phyloP scores from a whole-genome alignment of 345 rosid species.

The Salix udensis region DNA sequence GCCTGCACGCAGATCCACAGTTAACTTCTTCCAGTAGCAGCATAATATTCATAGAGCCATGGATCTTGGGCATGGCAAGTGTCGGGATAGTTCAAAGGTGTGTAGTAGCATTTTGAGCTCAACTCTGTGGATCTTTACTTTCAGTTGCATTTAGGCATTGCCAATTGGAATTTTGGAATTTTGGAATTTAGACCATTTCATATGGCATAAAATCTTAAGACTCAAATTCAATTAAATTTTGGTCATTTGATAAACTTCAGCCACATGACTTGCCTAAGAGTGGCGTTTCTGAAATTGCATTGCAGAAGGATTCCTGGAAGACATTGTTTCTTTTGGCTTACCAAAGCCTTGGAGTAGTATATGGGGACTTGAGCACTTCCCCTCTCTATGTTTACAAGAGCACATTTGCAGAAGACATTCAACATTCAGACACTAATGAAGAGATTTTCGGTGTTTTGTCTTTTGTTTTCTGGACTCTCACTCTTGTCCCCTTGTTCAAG shows the following conservation, averaged over 20 bases:
- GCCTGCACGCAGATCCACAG: slow-evolving; percentile 30
- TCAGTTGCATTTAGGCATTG: not conserved
- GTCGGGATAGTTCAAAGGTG: slow-evolving; percentile 73
- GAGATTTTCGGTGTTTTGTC: slow-evolving; percentile 94
- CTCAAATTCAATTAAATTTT: not conserved
- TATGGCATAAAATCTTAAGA: not conserved
- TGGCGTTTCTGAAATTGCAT: slow-evolving; percentile 3
- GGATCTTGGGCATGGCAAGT: slow-evolving; percentile 63
- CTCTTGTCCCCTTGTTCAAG: slow-evolving; percentile 84
- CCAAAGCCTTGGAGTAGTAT: slow-evolving; percentile 98
- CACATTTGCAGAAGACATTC: slow-evolving; percentile 96
- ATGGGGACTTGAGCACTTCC: slow-evolving; percentile 92
- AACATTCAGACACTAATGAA: slow-evolving; percentile 85
- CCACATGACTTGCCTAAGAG: not conserved
- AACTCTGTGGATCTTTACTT: not conserved
- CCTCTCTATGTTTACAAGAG: slow-evolving; percentile 93
- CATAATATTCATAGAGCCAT: slow-evolving; percentile 26
- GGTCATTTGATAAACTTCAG: not conserved
- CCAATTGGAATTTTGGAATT: not conserved
- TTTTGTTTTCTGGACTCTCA: slow-evolving; percentile 98
- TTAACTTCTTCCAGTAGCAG: slow-evolving; percentile 15
- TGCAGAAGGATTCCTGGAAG: slow-evolving; percentile 87
- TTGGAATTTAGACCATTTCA: not conserved
- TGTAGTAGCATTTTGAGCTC: slow-evolving; percentile 14
- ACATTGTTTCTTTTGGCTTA: slow-evolving; percentile 74